Evolutionary conservation across 106 monocot species (phyloP).

Genomic region (Acanthochlamys bracteata): DNA sequence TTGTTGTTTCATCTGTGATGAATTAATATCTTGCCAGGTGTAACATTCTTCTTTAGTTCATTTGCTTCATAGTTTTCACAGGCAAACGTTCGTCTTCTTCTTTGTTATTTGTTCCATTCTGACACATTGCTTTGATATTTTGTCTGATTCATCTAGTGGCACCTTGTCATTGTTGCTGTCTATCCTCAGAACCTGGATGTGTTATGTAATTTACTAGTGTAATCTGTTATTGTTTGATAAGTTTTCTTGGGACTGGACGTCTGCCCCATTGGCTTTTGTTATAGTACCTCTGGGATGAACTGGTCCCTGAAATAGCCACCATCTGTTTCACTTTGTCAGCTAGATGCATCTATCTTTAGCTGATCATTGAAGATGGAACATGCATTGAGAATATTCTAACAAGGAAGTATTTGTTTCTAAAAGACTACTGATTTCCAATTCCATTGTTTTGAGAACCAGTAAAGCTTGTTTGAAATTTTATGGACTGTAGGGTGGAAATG

Average conservation of each 20-base stretch:
- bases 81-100: no score
- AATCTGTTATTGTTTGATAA: neutral
- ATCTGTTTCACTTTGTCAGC: conserved; percentile 24
- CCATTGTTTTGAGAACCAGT: neutral
- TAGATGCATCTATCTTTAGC: neutral
- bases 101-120: no score
- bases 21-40: neutral
- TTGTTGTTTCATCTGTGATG: neutral
- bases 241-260: neutral
- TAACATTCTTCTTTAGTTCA: neutral
- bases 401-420: neutral
- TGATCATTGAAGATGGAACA: conserved; percentile 20
- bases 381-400: neutral
- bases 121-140: no score
- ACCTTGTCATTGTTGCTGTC: neutral
- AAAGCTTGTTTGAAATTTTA: neutral
- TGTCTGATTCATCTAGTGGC: no score
- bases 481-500: no score
- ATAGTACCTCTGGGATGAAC: conserved; percentile 14
- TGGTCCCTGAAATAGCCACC: conserved; percentile 4
- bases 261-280: conserved; percentile 5
- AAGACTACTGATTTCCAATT: neutral
- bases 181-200: neutral
- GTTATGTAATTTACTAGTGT: neutral
- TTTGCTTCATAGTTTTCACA: neutral